phyloP scores from a whole-genome alignment of 305 asterid species.

The Plantago coronopus region DNA sequence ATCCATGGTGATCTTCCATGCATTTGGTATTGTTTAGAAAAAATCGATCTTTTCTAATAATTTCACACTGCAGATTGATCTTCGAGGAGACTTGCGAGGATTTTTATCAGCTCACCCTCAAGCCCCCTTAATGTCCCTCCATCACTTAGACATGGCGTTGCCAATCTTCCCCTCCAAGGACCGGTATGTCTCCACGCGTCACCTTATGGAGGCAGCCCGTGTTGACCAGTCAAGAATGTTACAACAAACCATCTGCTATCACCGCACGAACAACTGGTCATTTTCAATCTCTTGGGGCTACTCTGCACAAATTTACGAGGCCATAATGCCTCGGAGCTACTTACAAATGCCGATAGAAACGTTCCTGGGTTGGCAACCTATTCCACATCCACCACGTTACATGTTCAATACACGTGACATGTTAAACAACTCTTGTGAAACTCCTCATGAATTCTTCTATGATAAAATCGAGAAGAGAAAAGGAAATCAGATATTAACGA shows the following conservation, averaged over 20 bases:
- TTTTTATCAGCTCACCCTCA: constrained; percentile 41
- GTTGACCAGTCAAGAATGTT: constrained; percentile 52
- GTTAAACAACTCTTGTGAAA: constrained; percentile 29
- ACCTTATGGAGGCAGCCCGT: constrained; percentile 44
- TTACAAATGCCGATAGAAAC: constrained; percentile 52
- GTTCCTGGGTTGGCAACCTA: constrained; percentile 37
- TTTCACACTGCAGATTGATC: constrained; percentile 31
- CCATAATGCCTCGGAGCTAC: constrained; percentile 38
- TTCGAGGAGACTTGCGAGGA: constrained; percentile 36
- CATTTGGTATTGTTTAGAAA: too few relatives aligned
- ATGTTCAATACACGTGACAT: constrained; percentile 46
- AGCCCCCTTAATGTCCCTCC: constrained; percentile 39
- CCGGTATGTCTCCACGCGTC: constrained; percentile 27
- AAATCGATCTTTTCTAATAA: too few relatives aligned
- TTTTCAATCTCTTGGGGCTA: constrained; percentile 67
- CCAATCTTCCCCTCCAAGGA: constrained; percentile 43
- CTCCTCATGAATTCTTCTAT: constrained; percentile 42
- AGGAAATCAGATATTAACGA: constrained; percentile 16
- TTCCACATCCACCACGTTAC: constrained; percentile 34
- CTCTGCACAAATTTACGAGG: constrained; percentile 50
- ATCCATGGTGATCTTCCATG: too few relatives aligned
- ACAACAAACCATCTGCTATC: constrained; percentile 57
- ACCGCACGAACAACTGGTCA: constrained; percentile 41
- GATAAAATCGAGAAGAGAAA: constrained; percentile 9
- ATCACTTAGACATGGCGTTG: constrained; percentile 37